A percentile compares a stretch with the other conserved stretches of the same genome.
Conservation (phyloP, 345 rosid species). For the Sonneratia alba region DNA sequence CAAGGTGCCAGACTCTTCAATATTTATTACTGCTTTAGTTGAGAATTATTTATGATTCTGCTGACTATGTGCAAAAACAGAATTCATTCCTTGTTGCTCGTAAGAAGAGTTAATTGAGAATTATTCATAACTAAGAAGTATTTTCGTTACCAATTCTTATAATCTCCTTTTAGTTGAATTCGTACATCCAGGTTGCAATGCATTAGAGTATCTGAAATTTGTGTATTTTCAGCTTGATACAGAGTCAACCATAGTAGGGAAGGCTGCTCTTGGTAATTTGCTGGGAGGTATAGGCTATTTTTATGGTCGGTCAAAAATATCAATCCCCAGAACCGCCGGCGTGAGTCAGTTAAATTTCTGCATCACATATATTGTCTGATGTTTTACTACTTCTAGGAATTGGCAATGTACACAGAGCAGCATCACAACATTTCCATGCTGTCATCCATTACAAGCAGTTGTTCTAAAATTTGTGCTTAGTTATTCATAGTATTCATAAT, state of each 20-base stretch:
- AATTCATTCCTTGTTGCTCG: neutral
- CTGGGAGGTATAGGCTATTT: constrained; percentile 95
- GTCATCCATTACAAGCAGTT: neutral
- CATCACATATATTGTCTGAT: constrained; percentile 1
- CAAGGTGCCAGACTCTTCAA: constrained; percentile 33
- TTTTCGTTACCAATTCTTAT: neutral
- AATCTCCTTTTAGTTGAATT: neutral
- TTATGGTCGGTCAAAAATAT: constrained; percentile 78
- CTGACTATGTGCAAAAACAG: neutral
- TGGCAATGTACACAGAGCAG: neutral
- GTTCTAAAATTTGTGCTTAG: neutral
- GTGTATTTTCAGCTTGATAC: constrained; percentile 47
- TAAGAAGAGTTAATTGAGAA: no score
- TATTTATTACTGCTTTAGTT: neutral
- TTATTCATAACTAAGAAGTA: neutral
- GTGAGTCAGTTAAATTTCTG: constrained; percentile 35
- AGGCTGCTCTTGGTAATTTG: constrained; percentile 79
- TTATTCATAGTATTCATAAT: neutral
- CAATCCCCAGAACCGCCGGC: constrained; percentile 36
- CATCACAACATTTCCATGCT: neutral
- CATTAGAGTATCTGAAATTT: neutral
- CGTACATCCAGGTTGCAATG: neutral
- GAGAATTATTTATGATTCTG: neutral
- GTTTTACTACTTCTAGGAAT: neutral
- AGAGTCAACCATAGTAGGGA: constrained; percentile 52